Percentiles rank a stretch among this genome's conserved stretches.
phyloP scores from a whole-genome alignment of 2,329 filamentous ascomycete genomes.

The Exophiala dermatitidis region DNA sequence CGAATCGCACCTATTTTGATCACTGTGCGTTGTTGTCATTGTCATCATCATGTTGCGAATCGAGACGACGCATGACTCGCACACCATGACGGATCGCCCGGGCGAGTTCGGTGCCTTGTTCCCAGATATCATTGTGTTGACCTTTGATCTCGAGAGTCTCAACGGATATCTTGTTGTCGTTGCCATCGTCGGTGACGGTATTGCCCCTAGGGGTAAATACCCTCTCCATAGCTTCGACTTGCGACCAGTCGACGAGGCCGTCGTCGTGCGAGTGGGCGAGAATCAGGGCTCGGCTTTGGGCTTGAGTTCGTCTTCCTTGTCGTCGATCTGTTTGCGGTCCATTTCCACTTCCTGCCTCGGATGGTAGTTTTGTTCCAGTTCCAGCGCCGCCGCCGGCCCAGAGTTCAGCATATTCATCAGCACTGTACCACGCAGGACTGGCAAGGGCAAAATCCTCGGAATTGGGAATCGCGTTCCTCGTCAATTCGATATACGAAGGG shows the following conservation, averaged over 20 bases:
- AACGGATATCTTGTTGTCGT: conserved; percentile 28
- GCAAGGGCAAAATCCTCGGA: conserved; percentile 35
- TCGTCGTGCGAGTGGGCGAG: conserved; percentile 39
- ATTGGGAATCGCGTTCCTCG: conserved; percentile 37
- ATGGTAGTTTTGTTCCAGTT: not conserved
- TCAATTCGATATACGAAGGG: conserved; percentile 35
- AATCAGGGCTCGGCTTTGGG: conserved; percentile 29
- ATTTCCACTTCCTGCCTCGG: conserved; percentile 17
- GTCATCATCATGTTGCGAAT: not conserved
- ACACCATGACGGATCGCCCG: conserved; percentile 29
- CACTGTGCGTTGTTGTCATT: too few species aligned
- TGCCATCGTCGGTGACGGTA: not conserved
- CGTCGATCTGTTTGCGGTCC: not conserved
- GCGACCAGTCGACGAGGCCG: conserved; percentile 35
- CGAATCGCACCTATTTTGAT: too few species aligned
- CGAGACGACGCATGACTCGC: conserved; percentile 10
- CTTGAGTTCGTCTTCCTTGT: conserved; percentile 10
- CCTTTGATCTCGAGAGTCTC: conserved; percentile 31
- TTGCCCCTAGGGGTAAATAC: conserved; percentile 40
- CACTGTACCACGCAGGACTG: conserved; percentile 33
- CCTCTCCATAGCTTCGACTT: conserved; percentile 42
- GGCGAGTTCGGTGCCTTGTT: conserved; percentile 36
- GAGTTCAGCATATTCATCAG: conserved; percentile 22
- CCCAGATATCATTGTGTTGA: conserved; percentile 39
- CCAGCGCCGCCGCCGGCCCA: conserved; percentile 13